Percentiles rank a stretch among this genome's conserved stretches.
Conservation (phyloP, 140 eudicot species). For the Anethum foeniculum region DNA sequence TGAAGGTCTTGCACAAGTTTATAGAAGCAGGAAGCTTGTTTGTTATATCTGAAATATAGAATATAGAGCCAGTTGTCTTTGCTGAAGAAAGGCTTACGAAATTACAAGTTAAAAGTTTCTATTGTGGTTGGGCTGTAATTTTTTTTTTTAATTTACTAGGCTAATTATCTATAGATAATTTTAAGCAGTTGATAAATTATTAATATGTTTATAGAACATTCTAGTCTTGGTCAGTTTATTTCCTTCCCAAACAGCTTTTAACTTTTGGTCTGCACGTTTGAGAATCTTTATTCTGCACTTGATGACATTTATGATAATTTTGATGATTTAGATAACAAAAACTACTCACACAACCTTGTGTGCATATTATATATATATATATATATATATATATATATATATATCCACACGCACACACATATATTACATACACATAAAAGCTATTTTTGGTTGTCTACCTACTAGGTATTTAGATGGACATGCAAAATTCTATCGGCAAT, state of each 20-base stretch:
- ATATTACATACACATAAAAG: neutral
- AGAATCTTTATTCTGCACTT: neutral
- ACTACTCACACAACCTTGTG: neutral
- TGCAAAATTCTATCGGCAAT: conserved; percentile 75
- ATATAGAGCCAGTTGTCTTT: too few relatives aligned
- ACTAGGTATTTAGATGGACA: conserved; percentile 78
- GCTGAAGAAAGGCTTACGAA: neutral
- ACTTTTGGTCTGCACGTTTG: neutral
- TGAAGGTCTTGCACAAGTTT: neutral
- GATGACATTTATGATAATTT: neutral
- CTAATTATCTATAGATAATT: neutral
- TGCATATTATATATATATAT: too few relatives aligned
- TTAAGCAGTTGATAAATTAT: neutral
- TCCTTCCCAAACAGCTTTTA: neutral
- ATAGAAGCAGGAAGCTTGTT: neutral
- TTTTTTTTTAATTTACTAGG: neutral
- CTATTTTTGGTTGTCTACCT: conserved; percentile 16
- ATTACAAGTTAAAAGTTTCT: neutral
- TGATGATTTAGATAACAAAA: neutral
- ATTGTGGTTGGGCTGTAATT: neutral
- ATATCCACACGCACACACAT: neutral
- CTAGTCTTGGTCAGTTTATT: neutral
- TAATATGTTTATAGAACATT: neutral
- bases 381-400: neutral
- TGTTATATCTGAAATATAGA: neutral